A percentile compares a stretch with the other conserved stretches of the same genome.
These are phyloP conservation scores for Hypoxylon trugodes DNA, from an alignment of 495 filamentous ascomycete genomes.

Conservation along the genomic window DNA sequence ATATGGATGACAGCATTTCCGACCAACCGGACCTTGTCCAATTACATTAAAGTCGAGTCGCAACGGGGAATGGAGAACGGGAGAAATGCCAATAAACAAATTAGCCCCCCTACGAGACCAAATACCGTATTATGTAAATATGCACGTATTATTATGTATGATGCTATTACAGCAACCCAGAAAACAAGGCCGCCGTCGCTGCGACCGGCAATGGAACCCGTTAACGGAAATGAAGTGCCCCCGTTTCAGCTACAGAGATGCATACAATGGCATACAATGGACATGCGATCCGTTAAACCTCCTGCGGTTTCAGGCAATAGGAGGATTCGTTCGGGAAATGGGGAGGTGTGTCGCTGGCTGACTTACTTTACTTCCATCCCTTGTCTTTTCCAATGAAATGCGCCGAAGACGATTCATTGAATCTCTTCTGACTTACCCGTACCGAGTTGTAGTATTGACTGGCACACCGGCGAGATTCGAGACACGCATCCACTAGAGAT, in stretches of 20 bases:
- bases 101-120: no score
- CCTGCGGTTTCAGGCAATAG: constrained; percentile 36
- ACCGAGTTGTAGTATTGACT: neutral
- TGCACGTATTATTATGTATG: neutral
- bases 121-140: no score
- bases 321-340: constrained; percentile 16
- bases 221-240: constrained; percentile 25
- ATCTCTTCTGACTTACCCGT: neutral
- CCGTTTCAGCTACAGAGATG: constrained; percentile 33
- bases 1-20: constrained; percentile 34
- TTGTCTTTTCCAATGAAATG: constrained; percentile 10
- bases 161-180: no score
- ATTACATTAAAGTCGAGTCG: no score
- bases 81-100: no score
- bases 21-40: constrained; percentile 13
- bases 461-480: neutral
- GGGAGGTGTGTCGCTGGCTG: constrained; percentile 1
- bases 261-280: constrained; percentile 4
- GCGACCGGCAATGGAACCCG: constrained; percentile 22
- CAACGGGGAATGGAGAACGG: no score
- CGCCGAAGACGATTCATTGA: constrained; percentile 6
- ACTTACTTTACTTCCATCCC: no score
- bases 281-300: constrained; percentile 15
- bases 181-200: constrained; percentile 14
- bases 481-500: neutral